A percentile compares a stretch with the other conserved stretches of the same genome.
Evolutionary conservation across 352 stramenopile genomes (phyloP).

Genomic region (Phytophthora colocasiae): DNA sequence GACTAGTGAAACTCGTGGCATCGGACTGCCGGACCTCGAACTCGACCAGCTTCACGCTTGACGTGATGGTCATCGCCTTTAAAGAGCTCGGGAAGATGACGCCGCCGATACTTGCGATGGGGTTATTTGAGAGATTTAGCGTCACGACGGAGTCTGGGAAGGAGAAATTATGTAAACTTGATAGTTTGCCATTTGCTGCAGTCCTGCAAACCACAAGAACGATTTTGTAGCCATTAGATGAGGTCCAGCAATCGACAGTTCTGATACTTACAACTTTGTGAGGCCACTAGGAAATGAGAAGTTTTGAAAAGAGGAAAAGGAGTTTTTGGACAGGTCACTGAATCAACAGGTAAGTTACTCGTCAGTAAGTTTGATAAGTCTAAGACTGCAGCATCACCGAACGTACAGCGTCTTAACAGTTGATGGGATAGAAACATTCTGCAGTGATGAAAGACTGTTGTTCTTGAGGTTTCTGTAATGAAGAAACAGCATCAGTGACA

Average conservation of each 20-base stretch:
- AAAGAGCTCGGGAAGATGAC: conserved; percentile 44
- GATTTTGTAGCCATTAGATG: not conserved
- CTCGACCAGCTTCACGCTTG: conserved; percentile 37
- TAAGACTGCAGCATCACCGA: not conserved
- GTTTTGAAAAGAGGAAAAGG: conserved; percentile 36
- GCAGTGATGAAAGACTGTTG: conserved; percentile 40
- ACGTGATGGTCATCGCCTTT: conserved; percentile 31
- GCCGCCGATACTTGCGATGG: conserved; percentile 41
- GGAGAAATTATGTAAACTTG: conserved; percentile 40
- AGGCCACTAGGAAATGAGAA: conserved; percentile 35
- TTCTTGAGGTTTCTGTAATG: conserved; percentile 41
- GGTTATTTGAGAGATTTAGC: conserved; percentile 50
- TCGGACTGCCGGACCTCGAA: conserved; percentile 54
- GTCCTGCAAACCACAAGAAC: conserved; percentile 16
- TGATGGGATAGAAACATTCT: conserved; percentile 35
- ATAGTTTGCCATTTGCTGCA: conserved; percentile 33
- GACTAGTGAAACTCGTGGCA: conserved; percentile 27
- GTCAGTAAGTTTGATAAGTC: no score
- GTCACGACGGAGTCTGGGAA: conserved; percentile 37
- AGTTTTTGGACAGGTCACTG: conserved; percentile 50
- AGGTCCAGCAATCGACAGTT: not conserved
- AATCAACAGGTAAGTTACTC: not conserved
- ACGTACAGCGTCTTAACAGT: conserved; percentile 42
- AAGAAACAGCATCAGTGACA: no score
- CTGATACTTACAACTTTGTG: conserved; percentile 37